Base-by-base conservation (phyloP, 225 moss, liverwort and hornwort species). In the Marchantia paleacea region DNA sequence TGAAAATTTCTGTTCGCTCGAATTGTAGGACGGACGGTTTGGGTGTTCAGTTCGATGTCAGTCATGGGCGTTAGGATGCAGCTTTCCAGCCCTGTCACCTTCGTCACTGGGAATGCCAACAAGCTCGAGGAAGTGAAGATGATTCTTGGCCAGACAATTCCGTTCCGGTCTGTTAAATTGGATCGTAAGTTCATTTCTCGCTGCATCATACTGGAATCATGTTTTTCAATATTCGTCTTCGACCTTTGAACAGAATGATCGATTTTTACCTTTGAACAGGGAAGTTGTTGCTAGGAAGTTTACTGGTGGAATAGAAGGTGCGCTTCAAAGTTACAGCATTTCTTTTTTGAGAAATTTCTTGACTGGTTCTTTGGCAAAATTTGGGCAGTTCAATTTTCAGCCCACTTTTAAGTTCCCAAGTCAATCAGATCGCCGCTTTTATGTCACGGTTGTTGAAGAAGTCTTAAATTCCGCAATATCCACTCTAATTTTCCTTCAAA, bases 41-140 rank as follows among this genome's bases (percentile, higher is more conserved):
- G 48, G 7, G 39, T 7, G 47, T 1, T 19, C 20, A 22, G 58
- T 15, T 61, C 18, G 6, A 78, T 78, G 79, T 69, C 79, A 53
- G 54, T 29, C n/a, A 92, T 93, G 91, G 82, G 88, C 81, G 88
- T 91, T 77, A 90, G 85, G 75, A 93, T 99, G 97, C 85, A 88
- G 71, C 85, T 99, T 79, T 82, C 97, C 62, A 91, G 92, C 79
- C 93, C 95, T 11, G 95, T 99, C 73, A 99, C 97, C 12, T 99
- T 99, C 76, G 97, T 99, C 75, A 95, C 97, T 7, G 95, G 97
- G 47, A 99, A 99, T 83, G 82, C 93, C 58, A 99, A 92, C 81
- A 99, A 99, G 83, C 82, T 99, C 69, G 99, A 99, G 84, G 99
- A 99, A 85, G 99, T 99, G 87, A 95, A 90, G 86, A 95, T 99